Base-by-base conservation (phyloP, 2,329 filamentous ascomycete genomes). In the Fusarium staphyleae region DNA sequence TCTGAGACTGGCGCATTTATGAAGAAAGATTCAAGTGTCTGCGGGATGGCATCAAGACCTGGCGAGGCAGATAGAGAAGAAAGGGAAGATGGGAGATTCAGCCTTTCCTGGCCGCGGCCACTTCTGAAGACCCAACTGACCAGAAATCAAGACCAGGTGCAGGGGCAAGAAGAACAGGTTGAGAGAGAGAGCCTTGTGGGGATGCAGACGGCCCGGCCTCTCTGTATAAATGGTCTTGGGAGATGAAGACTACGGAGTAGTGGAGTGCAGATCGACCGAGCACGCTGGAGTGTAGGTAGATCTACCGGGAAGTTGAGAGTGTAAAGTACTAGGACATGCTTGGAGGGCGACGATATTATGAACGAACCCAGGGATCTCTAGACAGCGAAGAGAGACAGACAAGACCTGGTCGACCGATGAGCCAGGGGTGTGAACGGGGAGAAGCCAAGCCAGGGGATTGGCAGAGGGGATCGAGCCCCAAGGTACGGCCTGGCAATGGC, bases 31-130 rank as follows among this genome's bases (percentile, higher is more conserved):
- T 14, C 53, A 57, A 34, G 42, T 57, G 42, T n/a, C 29, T 60
- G 35, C 29, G 57, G 51, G 53, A 58, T 36, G 40, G 48, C 33
- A 56, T 58, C 41, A 44, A 51, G 45, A 55, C 49, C 34, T 45
- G 57, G 48, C 58, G 57, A 70, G 61, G 62, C 63, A 66, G 60
- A 68, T 59, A 58, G 48, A 57, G 50, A 54, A 52, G 49, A 43
- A 36, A 33, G 52, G 55, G 44, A 42, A 36, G 43, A 41, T 41
- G 35, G 29, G 44, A 24, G 43, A 65, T 55, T 67, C 61, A 69
- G 69, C 68, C 69, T 70, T 58, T 65, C 56, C 49, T 69, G 62
- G 66, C 58, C 53, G 52, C 53, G 69, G 59, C 68, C 61, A 48
- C 55, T 62, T 67, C 63, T 68, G 52, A 52, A 57, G 62, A 58